Percentiles rank a stretch among this genome's conserved stretches.
Conservation (phyloP, 257 asterid genomes). For the Ballota nigra region DNA sequence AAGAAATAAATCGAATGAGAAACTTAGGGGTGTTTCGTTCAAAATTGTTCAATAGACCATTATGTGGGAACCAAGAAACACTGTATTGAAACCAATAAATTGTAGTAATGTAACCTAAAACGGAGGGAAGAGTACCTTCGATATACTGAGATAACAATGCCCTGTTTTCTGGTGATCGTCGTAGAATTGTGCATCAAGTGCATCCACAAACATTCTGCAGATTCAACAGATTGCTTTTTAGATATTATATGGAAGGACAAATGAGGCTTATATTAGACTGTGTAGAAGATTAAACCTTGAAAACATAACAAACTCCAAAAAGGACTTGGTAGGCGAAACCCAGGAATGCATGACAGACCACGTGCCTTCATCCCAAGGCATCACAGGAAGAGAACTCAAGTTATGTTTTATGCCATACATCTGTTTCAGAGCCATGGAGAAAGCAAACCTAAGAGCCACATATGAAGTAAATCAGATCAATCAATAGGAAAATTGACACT, state of each 20-base stretch:
- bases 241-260: background rate
- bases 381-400: conserved; percentile 65
- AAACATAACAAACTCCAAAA: conserved; percentile 89
- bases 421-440: conserved; percentile 70
- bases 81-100: background rate
- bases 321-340: conserved; percentile 89
- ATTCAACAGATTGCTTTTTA: conserved; percentile 12
- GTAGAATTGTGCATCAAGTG: conserved; percentile 63
- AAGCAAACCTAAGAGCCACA: conserved; percentile 56
- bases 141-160: conserved; percentile 64
- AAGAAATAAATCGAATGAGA: background rate
- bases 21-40: background rate
- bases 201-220: conserved; percentile 87
- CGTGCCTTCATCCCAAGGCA: conserved; percentile 73
- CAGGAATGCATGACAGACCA: conserved; percentile 96
- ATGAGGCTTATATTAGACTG: background rate
- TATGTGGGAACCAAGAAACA: background rate
- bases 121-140: conserved; percentile 47
- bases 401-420: conserved; percentile 80
- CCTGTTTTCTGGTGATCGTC: conserved; percentile 70
- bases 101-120: background rate
- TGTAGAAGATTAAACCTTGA: conserved; percentile 59
- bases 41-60: background rate
- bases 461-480: conserved; percentile 15
- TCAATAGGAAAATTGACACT: background rate